phyloP scores from a whole-genome alignment of 495 filamentous ascomycete genomes.

The Penicillium mononematosum region DNA sequence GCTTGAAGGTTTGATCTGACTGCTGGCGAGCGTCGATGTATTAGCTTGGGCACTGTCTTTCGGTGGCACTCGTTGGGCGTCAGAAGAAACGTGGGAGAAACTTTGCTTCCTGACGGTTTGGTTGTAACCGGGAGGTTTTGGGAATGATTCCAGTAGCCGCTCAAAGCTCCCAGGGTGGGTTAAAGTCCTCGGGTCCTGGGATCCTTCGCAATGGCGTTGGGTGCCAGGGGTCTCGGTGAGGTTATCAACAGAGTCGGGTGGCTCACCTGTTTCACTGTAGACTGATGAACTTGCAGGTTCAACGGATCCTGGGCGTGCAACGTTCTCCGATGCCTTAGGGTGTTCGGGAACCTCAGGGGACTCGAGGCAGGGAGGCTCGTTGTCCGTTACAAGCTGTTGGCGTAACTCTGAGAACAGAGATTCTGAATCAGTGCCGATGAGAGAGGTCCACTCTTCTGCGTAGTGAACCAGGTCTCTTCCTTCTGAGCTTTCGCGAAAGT shows the following conservation, averaged over 20 bases:
- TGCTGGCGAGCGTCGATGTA: neutral
- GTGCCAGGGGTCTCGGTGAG: neutral
- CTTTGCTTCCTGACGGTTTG: neutral
- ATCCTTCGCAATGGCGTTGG: neutral
- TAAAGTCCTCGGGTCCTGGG: neutral
- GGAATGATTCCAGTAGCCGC: neutral
- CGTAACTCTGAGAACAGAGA: neutral
- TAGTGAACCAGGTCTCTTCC: neutral
- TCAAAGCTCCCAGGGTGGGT: neutral
- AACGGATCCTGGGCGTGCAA: neutral
- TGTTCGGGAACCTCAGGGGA: neutral
- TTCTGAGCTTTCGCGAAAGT: neutral
- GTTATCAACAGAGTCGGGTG: neutral
- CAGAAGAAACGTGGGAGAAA: neutral
- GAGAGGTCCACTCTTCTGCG: slow-evolving; percentile 4
- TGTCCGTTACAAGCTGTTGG: neutral
- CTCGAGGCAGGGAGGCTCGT: neutral
- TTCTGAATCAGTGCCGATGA: neutral
- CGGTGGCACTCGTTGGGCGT: neutral
- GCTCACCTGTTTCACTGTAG: slow-evolving; percentile 8
- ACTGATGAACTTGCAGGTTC: neutral
- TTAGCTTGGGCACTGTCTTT: neutral
- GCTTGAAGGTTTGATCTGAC: neutral
- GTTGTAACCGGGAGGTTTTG: neutral
- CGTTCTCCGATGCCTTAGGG: neutral